These are phyloP conservation scores for Fusarium sp. DNA, from an alignment of 2,329 filamentous ascomycete genomes.

Conservation along the genomic window DNA sequence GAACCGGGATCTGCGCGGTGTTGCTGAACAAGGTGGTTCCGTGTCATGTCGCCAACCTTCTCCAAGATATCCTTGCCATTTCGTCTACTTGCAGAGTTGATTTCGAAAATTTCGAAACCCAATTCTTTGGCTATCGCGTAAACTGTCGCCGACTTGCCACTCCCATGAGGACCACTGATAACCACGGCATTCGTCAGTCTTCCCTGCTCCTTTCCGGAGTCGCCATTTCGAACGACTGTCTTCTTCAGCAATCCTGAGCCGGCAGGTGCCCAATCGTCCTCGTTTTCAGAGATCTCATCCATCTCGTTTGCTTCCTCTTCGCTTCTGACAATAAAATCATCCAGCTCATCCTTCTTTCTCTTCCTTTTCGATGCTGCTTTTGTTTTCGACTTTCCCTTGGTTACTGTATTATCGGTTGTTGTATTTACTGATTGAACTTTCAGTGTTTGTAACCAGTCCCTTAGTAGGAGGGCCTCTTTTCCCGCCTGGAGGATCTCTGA, in stretches of 20 bases:
- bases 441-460: constrained; percentile 82
- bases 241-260: constrained; percentile 55
- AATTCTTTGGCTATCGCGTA: constrained; percentile 93
- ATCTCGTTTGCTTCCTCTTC: constrained; percentile 78
- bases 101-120: constrained; percentile 93
- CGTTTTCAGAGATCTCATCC: constrained; percentile 72
- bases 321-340: constrained; percentile 82
- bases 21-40: constrained; percentile 84
- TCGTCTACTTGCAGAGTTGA: constrained; percentile 83
- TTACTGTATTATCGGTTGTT: constrained; percentile 52
- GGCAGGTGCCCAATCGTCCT: constrained; percentile 58
- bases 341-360: constrained; percentile 77
- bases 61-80: constrained; percentile 92
- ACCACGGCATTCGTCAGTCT: constrained; percentile 81
- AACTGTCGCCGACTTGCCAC: constrained; percentile 91
- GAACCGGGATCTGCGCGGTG: constrained; percentile 49
- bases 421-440: constrained; percentile 81
- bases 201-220: constrained; percentile 53
- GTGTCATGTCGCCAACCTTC: constrained; percentile 94
- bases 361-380: constrained; percentile 63
- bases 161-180: constrained; percentile 87
- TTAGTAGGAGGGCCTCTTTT: constrained; percentile 74
- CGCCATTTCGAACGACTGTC: constrained; percentile 62
- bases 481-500: constrained; percentile 80
- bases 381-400: constrained; percentile 43